These are phyloP conservation scores for Chaetomium sp. DNA, from an alignment of 2,329 filamentous ascomycete genomes.

Conservation along the genomic window DNA sequence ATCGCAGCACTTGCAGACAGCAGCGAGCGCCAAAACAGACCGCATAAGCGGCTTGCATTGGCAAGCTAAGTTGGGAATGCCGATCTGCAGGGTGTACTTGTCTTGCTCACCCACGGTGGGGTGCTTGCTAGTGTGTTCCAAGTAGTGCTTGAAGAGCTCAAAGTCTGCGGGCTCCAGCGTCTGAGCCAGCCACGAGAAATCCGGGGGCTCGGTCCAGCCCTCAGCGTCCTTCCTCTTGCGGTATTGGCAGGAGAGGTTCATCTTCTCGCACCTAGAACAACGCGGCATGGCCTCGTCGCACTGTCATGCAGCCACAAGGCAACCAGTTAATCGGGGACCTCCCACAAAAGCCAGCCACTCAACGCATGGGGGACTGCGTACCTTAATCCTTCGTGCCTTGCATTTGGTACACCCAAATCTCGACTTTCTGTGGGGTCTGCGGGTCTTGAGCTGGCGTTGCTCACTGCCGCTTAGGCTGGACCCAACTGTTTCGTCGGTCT, in stretches of 20 bases:
- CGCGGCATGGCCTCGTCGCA: conserved; percentile 31
- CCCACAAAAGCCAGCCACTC: background rate
- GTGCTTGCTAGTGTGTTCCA: conserved; percentile 35
- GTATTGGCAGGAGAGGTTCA: conserved; percentile 28
- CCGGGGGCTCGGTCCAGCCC: conserved; percentile 1
- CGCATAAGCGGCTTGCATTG: conserved; percentile 34
- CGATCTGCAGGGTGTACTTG: conserved; percentile 35
- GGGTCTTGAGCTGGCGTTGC: too few species aligned
- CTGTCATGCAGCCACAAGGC: conserved; percentile 15
- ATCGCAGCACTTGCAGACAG: conserved; percentile 35
- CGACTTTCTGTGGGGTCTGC: too few species aligned
- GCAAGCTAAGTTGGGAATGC: conserved; percentile 38
- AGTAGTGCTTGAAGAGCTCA: conserved; percentile 35
- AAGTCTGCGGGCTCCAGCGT: conserved; percentile 29
- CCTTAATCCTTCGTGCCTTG: too few species aligned
- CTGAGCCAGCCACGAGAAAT: conserved; percentile 12
- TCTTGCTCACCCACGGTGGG: conserved; percentile 33
- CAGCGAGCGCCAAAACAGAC: conserved; percentile 36
- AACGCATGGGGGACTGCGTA: background rate
- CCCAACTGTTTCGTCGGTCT: too few species aligned
- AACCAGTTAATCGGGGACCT: background rate
- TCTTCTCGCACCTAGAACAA: conserved; percentile 31
- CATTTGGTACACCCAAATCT: too few species aligned
- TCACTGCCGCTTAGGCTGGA: too few species aligned
- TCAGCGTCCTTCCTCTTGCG: conserved; percentile 12